Evolutionary conservation across 2,329 filamentous ascomycete species (phyloP).

Genomic region (Clonostachys rosea): DNA sequence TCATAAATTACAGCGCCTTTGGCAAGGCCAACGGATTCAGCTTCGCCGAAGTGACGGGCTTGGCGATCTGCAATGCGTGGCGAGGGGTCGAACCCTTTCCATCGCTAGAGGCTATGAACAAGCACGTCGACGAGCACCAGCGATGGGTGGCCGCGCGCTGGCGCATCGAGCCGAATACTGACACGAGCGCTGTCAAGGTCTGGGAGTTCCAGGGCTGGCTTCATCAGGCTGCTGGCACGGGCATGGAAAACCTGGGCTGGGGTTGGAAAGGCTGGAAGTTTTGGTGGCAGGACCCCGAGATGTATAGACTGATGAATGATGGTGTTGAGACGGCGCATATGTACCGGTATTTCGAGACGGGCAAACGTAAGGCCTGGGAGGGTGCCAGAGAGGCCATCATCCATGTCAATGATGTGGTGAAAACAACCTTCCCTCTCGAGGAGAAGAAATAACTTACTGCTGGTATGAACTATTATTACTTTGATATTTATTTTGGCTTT

Average conservation of each 20-base stretch:
- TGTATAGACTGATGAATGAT: constrained; percentile 29
- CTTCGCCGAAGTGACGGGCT: constrained; percentile 34
- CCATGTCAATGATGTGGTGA: constrained; percentile 13
- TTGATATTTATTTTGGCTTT: neutral
- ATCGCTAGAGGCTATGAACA: constrained; percentile 23
- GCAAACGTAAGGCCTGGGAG: constrained; percentile 28
- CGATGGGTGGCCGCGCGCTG: constrained; percentile 19
- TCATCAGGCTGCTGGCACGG: constrained; percentile 31
- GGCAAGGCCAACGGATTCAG: constrained; percentile 23
- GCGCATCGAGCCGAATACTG: constrained; percentile 13
- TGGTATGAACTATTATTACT: neutral
- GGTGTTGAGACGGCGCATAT: constrained; percentile 33
- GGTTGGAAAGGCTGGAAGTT: constrained; percentile 31
- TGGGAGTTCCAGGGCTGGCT: constrained; percentile 26
- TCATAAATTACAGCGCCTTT: constrained; percentile 29
- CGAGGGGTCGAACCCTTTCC: constrained; percentile 29
- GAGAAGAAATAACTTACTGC: neutral
- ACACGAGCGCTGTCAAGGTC: constrained; percentile 14
- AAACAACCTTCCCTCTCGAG: neutral
- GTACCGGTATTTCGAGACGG: constrained; percentile 32
- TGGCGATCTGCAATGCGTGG: constrained; percentile 39
- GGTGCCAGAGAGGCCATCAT: constrained; percentile 28
- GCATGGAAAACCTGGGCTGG: constrained; percentile 32
- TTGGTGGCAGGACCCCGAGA: constrained; percentile 27
- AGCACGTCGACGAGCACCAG: constrained; percentile 22